phyloP scores from a whole-genome alignment of 495 filamentous ascomycete species.

The Lindgomyces ingoldianus region DNA sequence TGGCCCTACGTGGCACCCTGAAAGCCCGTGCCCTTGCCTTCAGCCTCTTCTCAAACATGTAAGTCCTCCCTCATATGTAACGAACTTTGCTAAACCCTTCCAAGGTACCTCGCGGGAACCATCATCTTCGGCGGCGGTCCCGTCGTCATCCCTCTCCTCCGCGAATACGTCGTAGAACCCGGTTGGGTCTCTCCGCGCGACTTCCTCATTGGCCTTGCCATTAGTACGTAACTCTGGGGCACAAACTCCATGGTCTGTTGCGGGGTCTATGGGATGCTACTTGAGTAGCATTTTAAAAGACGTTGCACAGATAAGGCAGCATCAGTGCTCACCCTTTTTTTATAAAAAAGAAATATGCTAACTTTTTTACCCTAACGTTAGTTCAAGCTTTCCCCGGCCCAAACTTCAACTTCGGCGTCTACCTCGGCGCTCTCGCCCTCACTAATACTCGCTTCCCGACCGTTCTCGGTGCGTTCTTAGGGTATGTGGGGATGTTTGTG shows the following conservation, averaged over 20 bases:
- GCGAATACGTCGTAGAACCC: constrained; percentile 75
- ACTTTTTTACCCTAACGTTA: too few species aligned
- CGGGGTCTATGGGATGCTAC: too few species aligned
- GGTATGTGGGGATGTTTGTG: constrained; percentile 68
- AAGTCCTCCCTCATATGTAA: too few species aligned
- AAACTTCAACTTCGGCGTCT: constrained; percentile 88
- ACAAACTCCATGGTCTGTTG: too few species aligned
- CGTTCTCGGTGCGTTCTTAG: constrained; percentile 63
- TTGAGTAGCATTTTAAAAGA: too few species aligned
- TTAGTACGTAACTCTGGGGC: too few species aligned
- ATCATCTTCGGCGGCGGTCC: constrained; percentile 87
- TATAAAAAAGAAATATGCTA: too few species aligned
- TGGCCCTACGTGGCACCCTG: constrained; percentile 58
- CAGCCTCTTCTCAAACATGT: constrained; percentile 76
- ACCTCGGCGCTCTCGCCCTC: constrained; percentile 65
- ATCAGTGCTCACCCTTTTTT: too few species aligned
- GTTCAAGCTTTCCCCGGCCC: constrained; percentile 83
- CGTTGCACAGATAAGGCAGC: too few species aligned
- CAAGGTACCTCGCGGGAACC: constrained; percentile 83
- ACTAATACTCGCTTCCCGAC: constrained; percentile 46
- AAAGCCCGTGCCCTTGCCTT: constrained; percentile 52
- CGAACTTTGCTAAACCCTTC: too few species aligned
- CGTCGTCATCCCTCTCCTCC: constrained; percentile 78
- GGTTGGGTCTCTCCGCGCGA: constrained; percentile 79
- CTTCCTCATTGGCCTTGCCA: constrained; percentile 78